Evolutionary conservation across 352 stramenopile genomes (phyloP), one percentile per base, ranked within the genome.

Genomic region (Phytophthora ramorum): DNA sequence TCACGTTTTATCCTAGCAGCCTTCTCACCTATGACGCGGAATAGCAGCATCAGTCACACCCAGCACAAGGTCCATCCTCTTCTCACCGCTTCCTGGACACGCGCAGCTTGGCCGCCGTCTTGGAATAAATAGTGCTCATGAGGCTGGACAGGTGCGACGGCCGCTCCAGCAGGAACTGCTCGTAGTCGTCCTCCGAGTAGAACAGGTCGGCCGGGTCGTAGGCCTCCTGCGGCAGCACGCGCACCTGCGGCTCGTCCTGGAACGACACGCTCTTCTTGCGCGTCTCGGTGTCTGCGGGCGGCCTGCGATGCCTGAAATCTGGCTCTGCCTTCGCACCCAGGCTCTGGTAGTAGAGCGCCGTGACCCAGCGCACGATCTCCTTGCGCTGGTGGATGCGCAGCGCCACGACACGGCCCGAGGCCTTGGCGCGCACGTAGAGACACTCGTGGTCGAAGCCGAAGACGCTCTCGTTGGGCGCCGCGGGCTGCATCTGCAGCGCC

Each of bases 401-500:
- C 9, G 76, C 76, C 30, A 87, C 45, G 16, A 87, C 71, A 6
- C 66, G 50, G 16, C 75, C 73, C 14, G 68, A 73, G n/a, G 65
- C 74, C 41, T 81, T 74, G 7, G 60, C 65, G 14, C 79, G 79
- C 22, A 87, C 76, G 66, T 87, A 87, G 8, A 87, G 66, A 41
- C 79, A 87, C 49, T 87, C 79, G 45, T 87, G 65, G 52, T 87
- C 78, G 47, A 87, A 87, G 48, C 78, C 76, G 45, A 87, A 87
- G 34, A 76, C 79, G 51, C 79, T 87, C 61, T 87, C 79, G 49
- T 82, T 83, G 38, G 68, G 49, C 7, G 61, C 70, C 12, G 50
- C 49, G 7, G 79, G 56, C 37, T 76, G 66, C 68, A 85, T 78
- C 55, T 81, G 74, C 40, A 87, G 58, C 24, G 38, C 13, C 22